These are phyloP conservation scores for Macrophomina phaseolina DNA, from an alignment of 2,329 filamentous ascomycete genomes.

Conservation along the genomic window DNA sequence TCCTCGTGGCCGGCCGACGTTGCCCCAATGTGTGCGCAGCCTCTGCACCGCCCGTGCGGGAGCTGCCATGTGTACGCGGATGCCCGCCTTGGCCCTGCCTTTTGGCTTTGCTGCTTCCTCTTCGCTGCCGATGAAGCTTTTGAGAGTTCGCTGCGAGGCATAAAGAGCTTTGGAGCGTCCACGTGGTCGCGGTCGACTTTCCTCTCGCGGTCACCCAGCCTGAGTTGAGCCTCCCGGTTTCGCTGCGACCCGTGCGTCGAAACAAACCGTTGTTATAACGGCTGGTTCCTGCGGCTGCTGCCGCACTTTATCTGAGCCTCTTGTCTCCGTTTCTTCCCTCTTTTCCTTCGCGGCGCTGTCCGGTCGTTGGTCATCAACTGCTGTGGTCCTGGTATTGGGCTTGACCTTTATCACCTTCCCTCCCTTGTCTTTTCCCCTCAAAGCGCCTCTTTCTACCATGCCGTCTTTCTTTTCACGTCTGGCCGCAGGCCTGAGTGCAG, in stretches of 20 bases:
- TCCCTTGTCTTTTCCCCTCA: background rate
- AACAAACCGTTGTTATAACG: conserved; percentile 10
- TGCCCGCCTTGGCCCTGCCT: background rate
- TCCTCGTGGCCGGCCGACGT: conserved; percentile 1
- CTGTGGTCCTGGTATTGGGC: background rate
- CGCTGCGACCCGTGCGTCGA: background rate
- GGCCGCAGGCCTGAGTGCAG: conserved; percentile 7
- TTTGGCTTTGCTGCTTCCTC: background rate
- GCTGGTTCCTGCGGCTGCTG: conserved; percentile 16
- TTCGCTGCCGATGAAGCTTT: background rate
- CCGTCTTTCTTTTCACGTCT: conserved; percentile 14
- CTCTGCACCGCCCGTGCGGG: conserved; percentile 1
- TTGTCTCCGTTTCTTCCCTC: background rate
- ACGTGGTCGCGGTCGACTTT: conserved; percentile 4
- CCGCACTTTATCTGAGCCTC: background rate
- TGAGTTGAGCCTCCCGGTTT: background rate
- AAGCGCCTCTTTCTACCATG: background rate
- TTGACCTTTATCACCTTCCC: background rate
- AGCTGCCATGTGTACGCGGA: background rate
- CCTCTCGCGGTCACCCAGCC: background rate
- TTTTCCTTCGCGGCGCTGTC: background rate
- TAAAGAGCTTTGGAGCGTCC: background rate
- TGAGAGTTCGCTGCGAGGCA: background rate
- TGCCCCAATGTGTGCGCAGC: background rate
- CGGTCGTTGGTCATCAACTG: background rate